These are phyloP conservation scores for Neurospora sp. DNA, from an alignment of 495 filamentous ascomycete genomes.

Conservation along the genomic window DNA sequence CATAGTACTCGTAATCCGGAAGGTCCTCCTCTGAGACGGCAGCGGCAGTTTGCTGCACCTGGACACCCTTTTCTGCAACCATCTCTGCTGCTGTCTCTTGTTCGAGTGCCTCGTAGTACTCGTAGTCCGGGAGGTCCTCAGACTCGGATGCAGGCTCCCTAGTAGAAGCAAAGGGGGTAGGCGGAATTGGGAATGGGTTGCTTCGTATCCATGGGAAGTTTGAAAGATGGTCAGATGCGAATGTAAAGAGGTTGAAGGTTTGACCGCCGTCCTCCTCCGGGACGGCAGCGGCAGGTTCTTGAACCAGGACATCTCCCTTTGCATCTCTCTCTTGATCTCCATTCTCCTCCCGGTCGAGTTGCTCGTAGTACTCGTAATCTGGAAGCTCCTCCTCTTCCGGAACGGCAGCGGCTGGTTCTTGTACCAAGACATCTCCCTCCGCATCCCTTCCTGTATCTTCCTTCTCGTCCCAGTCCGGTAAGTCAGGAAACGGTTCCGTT, in stretches of 20 bases:
- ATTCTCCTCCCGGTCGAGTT: not conserved
- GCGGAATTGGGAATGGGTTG: not conserved
- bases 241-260: not conserved
- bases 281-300: not conserved
- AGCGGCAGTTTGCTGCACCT: not conserved
- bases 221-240: not conserved
- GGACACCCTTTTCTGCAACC: not conserved
- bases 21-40: not conserved
- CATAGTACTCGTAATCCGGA: not conserved
- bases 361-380: not conserved
- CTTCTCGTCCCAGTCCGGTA: not conserved
- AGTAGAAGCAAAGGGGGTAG: not conserved
- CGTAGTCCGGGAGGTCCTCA: not conserved
- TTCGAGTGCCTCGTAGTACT: not conserved
- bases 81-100: not conserved
- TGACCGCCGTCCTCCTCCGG: not conserved
- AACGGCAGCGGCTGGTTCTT: not conserved
- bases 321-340: not conserved
- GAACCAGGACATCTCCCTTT: not conserved
- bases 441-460: no score
- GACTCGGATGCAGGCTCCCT: not conserved
- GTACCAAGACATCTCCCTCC: not conserved
- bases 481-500: not conserved
- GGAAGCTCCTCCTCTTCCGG: not conserved
- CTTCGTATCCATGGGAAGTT: not conserved